Conservation (phyloP, 495 filamentous ascomycete genomes). For the Pseudoneurospora amorphoporcata region DNA sequence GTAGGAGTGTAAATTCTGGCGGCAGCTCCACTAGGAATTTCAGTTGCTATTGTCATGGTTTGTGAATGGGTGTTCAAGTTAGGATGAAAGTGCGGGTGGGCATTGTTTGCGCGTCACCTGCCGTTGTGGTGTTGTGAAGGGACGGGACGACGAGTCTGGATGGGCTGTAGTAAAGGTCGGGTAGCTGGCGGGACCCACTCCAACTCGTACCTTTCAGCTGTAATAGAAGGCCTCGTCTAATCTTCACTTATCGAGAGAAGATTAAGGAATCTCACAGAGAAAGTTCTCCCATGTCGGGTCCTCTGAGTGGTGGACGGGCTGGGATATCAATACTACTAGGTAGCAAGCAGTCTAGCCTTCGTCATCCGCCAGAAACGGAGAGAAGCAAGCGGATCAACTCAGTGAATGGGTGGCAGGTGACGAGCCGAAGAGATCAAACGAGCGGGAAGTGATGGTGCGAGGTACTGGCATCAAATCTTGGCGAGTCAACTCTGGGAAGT, state of each 20-base stretch:
- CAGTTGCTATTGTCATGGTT: background rate
- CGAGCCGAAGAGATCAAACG: background rate
- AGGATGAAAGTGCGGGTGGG: background rate
- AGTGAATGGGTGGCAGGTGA: background rate
- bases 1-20: background rate
- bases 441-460: background rate
- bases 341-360: background rate
- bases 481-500: background rate
- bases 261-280: background rate
- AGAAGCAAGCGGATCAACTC: background rate
- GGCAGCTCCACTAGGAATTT: background rate
- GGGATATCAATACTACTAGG: background rate
- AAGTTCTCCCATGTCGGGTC: background rate
- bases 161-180: background rate
- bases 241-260: background rate
- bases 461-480: background rate
- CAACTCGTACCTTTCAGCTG: background rate
- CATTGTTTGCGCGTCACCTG: background rate
- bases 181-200: background rate
- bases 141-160: background rate
- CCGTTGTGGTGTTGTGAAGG: background rate
- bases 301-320: background rate
- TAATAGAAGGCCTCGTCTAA: background rate
- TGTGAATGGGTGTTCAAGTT: background rate
- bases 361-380: background rate